Evolutionary conservation across 768 basidiomycete genomes (phyloP).

Genomic region (Punctularia strigosozonata): DNA sequence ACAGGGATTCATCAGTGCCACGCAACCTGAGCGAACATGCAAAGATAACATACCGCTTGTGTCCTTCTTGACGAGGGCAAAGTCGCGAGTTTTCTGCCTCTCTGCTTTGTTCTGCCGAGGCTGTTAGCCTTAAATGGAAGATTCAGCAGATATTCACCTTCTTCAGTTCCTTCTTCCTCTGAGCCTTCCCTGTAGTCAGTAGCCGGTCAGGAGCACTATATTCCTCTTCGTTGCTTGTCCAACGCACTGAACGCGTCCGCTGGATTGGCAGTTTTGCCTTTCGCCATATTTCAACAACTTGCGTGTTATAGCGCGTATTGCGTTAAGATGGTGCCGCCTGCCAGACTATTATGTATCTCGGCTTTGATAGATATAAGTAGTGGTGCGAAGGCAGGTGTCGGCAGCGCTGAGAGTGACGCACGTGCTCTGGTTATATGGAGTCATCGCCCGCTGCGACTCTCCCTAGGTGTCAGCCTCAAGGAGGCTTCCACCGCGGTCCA

Average conservation of each 20-base stretch:
- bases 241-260: constrained; percentile 85
- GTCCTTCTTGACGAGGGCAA: constrained; percentile 90
- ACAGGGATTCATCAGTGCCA: neutral
- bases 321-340: too few species aligned
- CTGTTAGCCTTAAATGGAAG: neutral
- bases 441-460: too few species aligned
- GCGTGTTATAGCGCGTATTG: too few species aligned
- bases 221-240: constrained; percentile 1
- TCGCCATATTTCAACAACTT: constrained; percentile 45
- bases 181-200: constrained; percentile 62
- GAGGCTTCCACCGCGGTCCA: constrained; percentile 24
- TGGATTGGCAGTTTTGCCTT: constrained; percentile 80
- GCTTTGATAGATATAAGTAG: too few species aligned
- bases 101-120: constrained; percentile 75
- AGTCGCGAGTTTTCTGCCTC: constrained; percentile 71
- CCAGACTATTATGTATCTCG: too few species aligned
- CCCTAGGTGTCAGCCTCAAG: constrained; percentile 15
- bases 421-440: neutral
- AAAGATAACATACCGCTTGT: constrained; percentile 50
- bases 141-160: constrained; percentile 43
- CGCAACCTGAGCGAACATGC: constrained; percentile 1
- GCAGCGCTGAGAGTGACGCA: neutral
- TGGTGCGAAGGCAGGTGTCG: neutral
- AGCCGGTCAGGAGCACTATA: neutral
- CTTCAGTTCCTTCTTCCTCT: constrained; percentile 90